Evolutionary conservation across 352 stramenopile species (phyloP), one percentile per base, ranked within the genome.

Genomic region (Phytophthora pseudosyringae): DNA sequence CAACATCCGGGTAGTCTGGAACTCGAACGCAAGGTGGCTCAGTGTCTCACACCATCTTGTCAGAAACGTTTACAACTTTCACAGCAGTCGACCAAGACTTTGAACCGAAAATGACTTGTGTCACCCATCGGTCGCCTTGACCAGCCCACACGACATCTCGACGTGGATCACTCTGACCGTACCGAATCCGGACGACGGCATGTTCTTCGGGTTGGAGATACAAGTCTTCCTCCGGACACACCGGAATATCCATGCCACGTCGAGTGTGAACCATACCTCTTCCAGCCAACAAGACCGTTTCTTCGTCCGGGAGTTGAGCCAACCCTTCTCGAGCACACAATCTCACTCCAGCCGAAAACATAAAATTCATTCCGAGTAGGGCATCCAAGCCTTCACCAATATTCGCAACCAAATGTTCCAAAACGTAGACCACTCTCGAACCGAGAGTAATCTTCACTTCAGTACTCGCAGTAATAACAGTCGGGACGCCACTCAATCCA

Each of bases 341-440:
- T 11, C 39, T 15, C 3, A 47, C 41, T 47, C 41, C 41, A 18
- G 41, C 41, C n/a, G n/a, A n/a, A n/a, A 9, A 5, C 41, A 47
- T 47, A 6, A 47, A 47, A 16, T 43, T 11, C 46, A 41, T 43
- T 3, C 46, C 10, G 6, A 54, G 8, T 2, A 54, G 33, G 3
- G 16, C 31, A 28, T 43, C 29, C 16, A 54, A 29, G 5, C 31
- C 31, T 40, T 54, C 46, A 21, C 46, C 46, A n/a, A 54, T 54
- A 8, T 32, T 54, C 6, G 16, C 31, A 0, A 41, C 46, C 46
- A 29, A 43, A 29, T 32, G 21, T 16, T 31, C 21, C 21, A 47
- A 15, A 5, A 47, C 7, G 16, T 47, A 47, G 7, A 47, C 41
- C 21, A 47, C 41, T 32, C 10, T 5, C 7, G 15, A 4, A 6